A percentile compares a stretch with the other conserved stretches of the same genome.
Evolutionary conservation across 2,329 filamentous ascomycete species (phyloP).

Genomic region (Juglanconis oblonga): DNA sequence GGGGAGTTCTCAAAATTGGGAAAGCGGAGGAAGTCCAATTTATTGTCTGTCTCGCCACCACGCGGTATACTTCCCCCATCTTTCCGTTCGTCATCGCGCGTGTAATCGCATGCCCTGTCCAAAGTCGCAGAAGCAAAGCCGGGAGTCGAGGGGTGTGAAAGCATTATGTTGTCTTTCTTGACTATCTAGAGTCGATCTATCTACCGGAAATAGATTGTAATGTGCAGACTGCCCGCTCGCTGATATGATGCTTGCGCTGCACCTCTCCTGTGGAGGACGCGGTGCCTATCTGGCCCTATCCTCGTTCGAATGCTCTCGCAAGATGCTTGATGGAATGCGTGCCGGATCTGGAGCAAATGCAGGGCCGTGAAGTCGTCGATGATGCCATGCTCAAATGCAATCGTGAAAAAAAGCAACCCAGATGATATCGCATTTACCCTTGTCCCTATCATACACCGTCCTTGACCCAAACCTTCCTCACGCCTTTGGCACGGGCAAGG

Average conservation of each 20-base stretch:
- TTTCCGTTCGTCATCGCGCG: too few relatives aligned
- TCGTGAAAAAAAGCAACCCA: background rate
- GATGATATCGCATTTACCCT: background rate
- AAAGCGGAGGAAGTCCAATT: too few relatives aligned
- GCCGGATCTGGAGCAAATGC: background rate
- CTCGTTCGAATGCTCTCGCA: background rate
- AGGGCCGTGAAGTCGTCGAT: background rate
- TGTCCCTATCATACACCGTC: background rate
- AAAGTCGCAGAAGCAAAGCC: too few relatives aligned
- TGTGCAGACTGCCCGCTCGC: background rate
- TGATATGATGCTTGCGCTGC: background rate
- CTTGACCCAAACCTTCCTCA: background rate
- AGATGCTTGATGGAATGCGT: background rate
- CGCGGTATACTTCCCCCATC: too few relatives aligned
- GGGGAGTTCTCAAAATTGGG: too few relatives aligned
- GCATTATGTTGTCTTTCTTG: background rate
- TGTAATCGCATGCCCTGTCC: too few relatives aligned
- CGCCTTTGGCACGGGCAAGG: conserved; percentile 8
- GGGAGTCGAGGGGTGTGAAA: too few relatives aligned
- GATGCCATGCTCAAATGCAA: background rate
- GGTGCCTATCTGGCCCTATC: background rate
- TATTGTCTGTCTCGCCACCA: too few relatives aligned
- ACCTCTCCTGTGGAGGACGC: background rate
- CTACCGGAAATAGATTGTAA: background rate
- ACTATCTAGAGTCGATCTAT: background rate